These are phyloP conservation scores for Schizophyllum amplum DNA, from an alignment of 1,284 basidiomycete species.

Conservation along the genomic window DNA sequence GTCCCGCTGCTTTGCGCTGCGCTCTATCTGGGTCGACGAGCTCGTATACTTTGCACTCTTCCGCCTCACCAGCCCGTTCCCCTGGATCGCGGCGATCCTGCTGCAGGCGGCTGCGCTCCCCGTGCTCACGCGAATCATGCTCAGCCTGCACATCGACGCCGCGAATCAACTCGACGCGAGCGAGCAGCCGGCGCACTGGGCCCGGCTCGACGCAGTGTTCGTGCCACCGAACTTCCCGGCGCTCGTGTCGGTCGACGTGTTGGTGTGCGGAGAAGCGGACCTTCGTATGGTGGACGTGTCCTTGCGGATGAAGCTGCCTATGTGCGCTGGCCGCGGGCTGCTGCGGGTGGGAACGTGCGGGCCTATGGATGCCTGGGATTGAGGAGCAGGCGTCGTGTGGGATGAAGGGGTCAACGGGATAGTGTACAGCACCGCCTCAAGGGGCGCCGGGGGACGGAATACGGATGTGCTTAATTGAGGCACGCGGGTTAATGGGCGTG, in stretches of 20 bases:
- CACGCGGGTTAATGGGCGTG: no score
- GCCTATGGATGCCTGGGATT: no score
- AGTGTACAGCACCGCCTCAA: no score
- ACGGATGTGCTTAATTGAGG: no score
- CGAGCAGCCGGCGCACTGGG: conserved; percentile 13
- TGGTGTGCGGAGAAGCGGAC: conserved; percentile 1
- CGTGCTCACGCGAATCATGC: conserved; percentile 5
- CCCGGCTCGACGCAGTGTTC: conserved; percentile 8
- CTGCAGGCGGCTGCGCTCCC: conserved; percentile 2
- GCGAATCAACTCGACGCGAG: conserved; percentile 6
- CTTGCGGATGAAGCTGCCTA: no score
- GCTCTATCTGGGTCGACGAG: conserved; percentile 9
- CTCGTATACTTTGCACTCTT: conserved; percentile 11
- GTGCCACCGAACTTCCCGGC: conserved; percentile 3
- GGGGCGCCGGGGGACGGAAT: no score
- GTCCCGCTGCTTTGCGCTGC: conserved; percentile 8
- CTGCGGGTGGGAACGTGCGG: no score
- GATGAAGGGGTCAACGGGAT: no score
- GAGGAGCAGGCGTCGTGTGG: no score
- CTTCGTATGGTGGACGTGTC: no score
- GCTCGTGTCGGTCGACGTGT: conserved; percentile 6
- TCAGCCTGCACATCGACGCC: conserved; percentile 6
- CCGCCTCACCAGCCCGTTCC: conserved; percentile 13
- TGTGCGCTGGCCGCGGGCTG: no score
- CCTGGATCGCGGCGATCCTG: conserved; percentile 11